Conservation (phyloP, 768 basidiomycete species). For the Favolaschia claudopus region DNA sequence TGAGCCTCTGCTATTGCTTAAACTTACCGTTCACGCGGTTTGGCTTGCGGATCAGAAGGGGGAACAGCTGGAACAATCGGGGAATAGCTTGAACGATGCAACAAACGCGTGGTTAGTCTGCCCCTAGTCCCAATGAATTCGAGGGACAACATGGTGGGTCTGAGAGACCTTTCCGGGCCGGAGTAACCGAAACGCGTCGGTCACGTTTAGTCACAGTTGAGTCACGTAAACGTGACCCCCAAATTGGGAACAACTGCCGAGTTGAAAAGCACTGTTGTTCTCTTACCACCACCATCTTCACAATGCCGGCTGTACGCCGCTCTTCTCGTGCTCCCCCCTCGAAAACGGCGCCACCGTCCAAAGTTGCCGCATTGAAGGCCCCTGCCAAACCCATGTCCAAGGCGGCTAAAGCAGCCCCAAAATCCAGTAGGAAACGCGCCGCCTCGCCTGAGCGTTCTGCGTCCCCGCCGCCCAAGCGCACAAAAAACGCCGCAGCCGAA, state of each 20-base stretch:
- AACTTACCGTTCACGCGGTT: constrained; percentile 20
- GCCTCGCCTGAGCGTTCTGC: constrained; percentile 54
- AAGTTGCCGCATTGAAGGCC: constrained; percentile 41
- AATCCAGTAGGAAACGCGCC: constrained; percentile 55
- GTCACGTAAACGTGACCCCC: no score
- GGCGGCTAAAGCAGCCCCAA: constrained; percentile 42
- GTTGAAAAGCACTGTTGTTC: constrained; percentile 3
- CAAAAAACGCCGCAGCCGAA: constrained; percentile 43
- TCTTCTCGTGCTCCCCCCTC: constrained; percentile 60
- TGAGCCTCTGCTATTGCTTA: neutral
- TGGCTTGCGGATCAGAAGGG: constrained; percentile 14
- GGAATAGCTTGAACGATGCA: constrained; percentile 9
- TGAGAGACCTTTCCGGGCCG: neutral
- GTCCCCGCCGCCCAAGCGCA: constrained; percentile 60
- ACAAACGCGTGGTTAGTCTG: no score
- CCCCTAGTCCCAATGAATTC: no score
- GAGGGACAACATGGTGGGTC: no score
- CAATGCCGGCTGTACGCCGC: constrained; percentile 53
- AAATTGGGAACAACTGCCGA: no score
- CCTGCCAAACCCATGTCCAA: constrained; percentile 42
- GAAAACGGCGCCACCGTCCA: constrained; percentile 42
- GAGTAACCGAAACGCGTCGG: neutral
- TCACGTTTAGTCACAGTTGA: no score
- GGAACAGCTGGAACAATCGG: constrained; percentile 20
- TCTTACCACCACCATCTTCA: constrained; percentile 7